Percentiles rank a stretch among this genome's conserved stretches.
phyloP scores from a whole-genome alignment of 331 rosid genomes.

The Ulmus americana region DNA sequence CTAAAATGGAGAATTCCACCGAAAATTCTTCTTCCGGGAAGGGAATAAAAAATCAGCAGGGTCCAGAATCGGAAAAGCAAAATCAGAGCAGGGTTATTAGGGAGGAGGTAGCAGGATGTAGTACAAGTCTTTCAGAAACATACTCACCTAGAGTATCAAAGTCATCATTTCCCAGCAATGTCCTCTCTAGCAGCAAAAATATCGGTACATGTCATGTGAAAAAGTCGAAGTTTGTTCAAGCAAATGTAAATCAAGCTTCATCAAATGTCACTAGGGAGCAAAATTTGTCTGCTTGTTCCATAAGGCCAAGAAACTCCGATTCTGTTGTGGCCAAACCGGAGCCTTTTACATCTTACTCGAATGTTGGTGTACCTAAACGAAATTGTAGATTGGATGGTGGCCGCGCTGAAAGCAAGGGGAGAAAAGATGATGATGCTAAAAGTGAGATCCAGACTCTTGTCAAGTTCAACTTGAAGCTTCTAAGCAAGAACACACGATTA shows the following conservation, averaged over 20 bases:
- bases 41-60: slow-evolving; percentile 14
- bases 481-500: slow-evolving; percentile 41
- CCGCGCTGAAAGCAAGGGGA: slow-evolving; percentile 14
- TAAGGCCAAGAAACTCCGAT: slow-evolving; percentile 15
- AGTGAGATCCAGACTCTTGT: slow-evolving; percentile 64
- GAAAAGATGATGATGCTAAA: slow-evolving; percentile 40
- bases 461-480: slow-evolving; percentile 60
- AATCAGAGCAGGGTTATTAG: slow-evolving; percentile 17
- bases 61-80: slow-evolving; percentile 24
- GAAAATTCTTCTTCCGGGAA: slow-evolving; percentile 14
- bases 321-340: slow-evolving; percentile 7
- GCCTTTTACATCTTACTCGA: slow-evolving; percentile 21
- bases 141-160: slow-evolving; percentile 27
- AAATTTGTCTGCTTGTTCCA: slow-evolving; percentile 10
- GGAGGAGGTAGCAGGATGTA: slow-evolving; percentile 27
- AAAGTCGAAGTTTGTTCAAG: neutral
- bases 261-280: slow-evolving; percentile 1
- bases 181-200: slow-evolving; percentile 3
- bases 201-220: slow-evolving; percentile 13
- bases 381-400: slow-evolving; percentile 20
- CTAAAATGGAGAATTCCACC: slow-evolving; percentile 24
- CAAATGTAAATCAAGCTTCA: slow-evolving; percentile 15
- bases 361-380: slow-evolving; percentile 4
- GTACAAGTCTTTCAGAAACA: slow-evolving; percentile 16
- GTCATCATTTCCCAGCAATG: slow-evolving; percentile 17